Percentiles rank a stretch among this genome's conserved stretches.
These are phyloP conservation scores for Tetrapyrgos nigripes DNA, from an alignment of 1,284 basidiomycete genomes.

Conservation along the genomic window DNA sequence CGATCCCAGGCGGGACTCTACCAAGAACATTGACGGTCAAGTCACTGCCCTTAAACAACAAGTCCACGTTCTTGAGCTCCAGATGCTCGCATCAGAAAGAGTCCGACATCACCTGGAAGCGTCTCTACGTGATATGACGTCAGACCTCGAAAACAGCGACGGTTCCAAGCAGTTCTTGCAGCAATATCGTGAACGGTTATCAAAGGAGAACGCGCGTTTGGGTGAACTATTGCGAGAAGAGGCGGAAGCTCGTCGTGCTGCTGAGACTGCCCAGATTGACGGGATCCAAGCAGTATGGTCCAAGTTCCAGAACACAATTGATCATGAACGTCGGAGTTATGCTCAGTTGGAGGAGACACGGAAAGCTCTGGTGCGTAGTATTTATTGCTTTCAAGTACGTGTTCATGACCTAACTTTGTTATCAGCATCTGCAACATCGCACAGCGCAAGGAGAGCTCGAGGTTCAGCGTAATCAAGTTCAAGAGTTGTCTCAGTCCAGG, in stretches of 20 bases:
- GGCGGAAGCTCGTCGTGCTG: slow-evolving; percentile 63
- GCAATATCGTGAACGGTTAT: slow-evolving; percentile 59
- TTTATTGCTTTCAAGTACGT: background rate
- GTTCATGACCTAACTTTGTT: slow-evolving; percentile 6
- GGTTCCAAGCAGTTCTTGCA: slow-evolving; percentile 71
- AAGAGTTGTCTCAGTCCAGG: slow-evolving; percentile 62
- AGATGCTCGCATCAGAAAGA: slow-evolving; percentile 72
- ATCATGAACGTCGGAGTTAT: slow-evolving; percentile 67
- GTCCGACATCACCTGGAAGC: slow-evolving; percentile 71
- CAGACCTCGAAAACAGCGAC: slow-evolving; percentile 69
- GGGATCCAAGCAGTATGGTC: slow-evolving; percentile 73
- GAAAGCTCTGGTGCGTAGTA: slow-evolving; percentile 64
- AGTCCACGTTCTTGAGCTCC: slow-evolving; percentile 70
- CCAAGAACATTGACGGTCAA: slow-evolving; percentile 43
- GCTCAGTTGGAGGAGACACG: slow-evolving; percentile 72
- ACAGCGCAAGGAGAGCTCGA: slow-evolving; percentile 70
- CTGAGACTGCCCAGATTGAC: slow-evolving; percentile 67
- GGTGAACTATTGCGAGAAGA: slow-evolving; percentile 68
- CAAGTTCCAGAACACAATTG: slow-evolving; percentile 69
- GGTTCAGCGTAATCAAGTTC: slow-evolving; percentile 62
- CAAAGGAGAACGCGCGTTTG: slow-evolving; percentile 65
- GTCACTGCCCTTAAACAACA: slow-evolving; percentile 67
- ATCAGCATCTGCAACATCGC: slow-evolving; percentile 72
- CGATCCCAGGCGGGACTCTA: slow-evolving; percentile 45
- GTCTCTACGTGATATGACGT: slow-evolving; percentile 65